Evolutionary conservation across 2,329 filamentous ascomycete genomes (phyloP), one percentile per base, ranked within the genome.

Genomic region (Plectosphaerella plurivora): DNA sequence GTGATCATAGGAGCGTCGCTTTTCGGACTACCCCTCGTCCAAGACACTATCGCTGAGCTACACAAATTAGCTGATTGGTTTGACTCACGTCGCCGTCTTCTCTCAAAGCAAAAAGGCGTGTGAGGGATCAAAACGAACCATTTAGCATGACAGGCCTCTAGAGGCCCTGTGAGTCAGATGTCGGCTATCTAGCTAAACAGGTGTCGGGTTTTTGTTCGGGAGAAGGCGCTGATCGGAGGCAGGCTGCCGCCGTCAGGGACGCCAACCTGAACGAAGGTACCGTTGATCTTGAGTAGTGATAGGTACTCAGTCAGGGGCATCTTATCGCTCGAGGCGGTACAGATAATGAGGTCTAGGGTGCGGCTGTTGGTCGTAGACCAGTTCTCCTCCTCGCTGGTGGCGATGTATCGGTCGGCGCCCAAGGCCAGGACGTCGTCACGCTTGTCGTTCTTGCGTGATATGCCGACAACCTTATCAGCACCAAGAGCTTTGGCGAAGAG

Each of bases 401-500:
- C 68, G 51, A 72, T 69, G 53, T 70, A 72, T 69, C 61, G 73
- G 70, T 78, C 77, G 2, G 82, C 83, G 11, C 83, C 83, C 65
- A 86, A 74, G 55, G 77, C 75, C 50, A 75, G 60, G 1, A 77
- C 81, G 59, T 86, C 82, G 0, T 70, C 73, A 51, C 71, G 73
- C 72, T 86, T 86, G 49, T 65, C 65, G 6, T 65, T 66, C 5
- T 70, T 74, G 25, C 82, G 74, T 9, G 79, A 84, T 59, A 86
- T 83, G 12, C 75, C 82, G 8, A 84, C 75, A 5, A 86, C 78
- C 46, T 76, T 75, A 51, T 86, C 81, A 16, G 81, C 81, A 14
- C 81, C 82, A 11, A 90, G 68, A 1, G 87, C 86, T 65, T 83
- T 85, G 1, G 87, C 87, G 62, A 83, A 88, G 45, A 88, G 68